Evolutionary conservation across 768 basidiomycete genomes (phyloP).

Genomic region (Pleurotus pulmonarius): DNA sequence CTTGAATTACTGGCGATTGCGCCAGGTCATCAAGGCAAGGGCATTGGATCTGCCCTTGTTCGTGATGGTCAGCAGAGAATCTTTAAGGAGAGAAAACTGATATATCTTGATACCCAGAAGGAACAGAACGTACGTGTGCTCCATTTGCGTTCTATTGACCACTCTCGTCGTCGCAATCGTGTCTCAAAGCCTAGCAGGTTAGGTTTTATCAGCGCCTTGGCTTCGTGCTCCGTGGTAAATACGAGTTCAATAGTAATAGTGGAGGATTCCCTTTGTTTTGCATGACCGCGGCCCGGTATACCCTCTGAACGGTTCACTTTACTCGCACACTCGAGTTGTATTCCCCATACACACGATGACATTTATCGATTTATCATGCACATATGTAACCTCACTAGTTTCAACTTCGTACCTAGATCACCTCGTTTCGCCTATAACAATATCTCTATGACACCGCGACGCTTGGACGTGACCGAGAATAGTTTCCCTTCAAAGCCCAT

Average conservation of each 20-base stretch:
- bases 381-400: background rate
- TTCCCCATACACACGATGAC: background rate
- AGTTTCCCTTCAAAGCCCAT: conserved; percentile 42
- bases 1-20: conserved; percentile 7
- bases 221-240: conserved; percentile 3
- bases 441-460: conserved; percentile 27
- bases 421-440: conserved; percentile 19
- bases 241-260: conserved; percentile 4
- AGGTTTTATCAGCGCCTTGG: conserved; percentile 7
- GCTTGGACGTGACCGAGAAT: conserved; percentile 35
- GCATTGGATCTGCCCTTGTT: conserved; percentile 5
- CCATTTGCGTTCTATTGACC: background rate
- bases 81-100: conserved; percentile 1
- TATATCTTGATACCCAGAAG: conserved; percentile 6
- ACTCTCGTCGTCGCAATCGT: background rate
- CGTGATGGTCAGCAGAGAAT: conserved; percentile 6
- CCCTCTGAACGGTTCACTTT: background rate
- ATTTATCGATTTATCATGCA: background rate
- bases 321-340: background rate
- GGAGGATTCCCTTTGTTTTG: conserved; percentile 2
- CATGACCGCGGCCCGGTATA: conserved; percentile 1
- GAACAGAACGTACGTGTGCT: conserved; percentile 1
- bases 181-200: background rate
- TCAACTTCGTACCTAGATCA: too few relatives aligned
- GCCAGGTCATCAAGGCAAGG: conserved; percentile 5